Conservation (phyloP, 2,329 filamentous ascomycete species). For the Cordyceps cicadae region DNA sequence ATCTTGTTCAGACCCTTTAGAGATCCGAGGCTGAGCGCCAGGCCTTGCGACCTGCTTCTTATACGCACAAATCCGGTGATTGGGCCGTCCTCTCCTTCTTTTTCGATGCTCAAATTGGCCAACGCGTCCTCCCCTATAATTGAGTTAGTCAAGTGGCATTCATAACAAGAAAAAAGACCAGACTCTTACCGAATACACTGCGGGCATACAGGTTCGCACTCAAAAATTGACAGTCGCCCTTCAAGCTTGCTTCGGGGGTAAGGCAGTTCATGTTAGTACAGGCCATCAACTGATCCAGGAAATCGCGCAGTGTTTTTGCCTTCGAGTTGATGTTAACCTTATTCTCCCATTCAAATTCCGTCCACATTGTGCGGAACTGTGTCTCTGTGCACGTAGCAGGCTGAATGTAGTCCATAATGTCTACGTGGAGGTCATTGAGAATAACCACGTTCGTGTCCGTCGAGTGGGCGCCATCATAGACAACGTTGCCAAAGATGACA, state of each 20-base stretch:
- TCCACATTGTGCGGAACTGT: conserved; percentile 99
- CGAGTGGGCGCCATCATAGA: conserved; percentile 88
- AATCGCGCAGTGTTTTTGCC: conserved; percentile 82
- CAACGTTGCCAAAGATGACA: conserved; percentile 97
- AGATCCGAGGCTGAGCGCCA: conserved; percentile 87
- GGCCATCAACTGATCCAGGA: conserved; percentile 90
- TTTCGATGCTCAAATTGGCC: conserved; percentile 95
- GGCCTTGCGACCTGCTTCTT: conserved; percentile 89
- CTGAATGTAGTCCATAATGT: conserved; percentile 99
- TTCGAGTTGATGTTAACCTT: conserved; percentile 99
- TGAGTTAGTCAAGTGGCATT: conserved; percentile 17
- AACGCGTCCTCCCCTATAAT: conserved; percentile 85
- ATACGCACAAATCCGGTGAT: conserved; percentile 98
- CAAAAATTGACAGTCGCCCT: conserved; percentile 96
- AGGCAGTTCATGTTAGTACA: conserved; percentile 98
- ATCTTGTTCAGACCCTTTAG: conserved; percentile 91
- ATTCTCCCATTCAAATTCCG: conserved; percentile 99
- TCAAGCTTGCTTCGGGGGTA: conserved; percentile 90
- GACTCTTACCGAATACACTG: conserved; percentile 90
- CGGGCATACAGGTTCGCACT: conserved; percentile 94
- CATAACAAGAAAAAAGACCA: neutral
- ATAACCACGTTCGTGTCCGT: conserved; percentile 96
- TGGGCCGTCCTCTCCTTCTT: conserved; percentile 88
- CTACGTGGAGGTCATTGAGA: conserved; percentile 93
- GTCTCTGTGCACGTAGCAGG: conserved; percentile 94